A percentile compares a stretch with the other conserved stretches of the same genome.
Conservation (phyloP, 2,329 filamentous ascomycete species). For the Tolypocladium album region DNA sequence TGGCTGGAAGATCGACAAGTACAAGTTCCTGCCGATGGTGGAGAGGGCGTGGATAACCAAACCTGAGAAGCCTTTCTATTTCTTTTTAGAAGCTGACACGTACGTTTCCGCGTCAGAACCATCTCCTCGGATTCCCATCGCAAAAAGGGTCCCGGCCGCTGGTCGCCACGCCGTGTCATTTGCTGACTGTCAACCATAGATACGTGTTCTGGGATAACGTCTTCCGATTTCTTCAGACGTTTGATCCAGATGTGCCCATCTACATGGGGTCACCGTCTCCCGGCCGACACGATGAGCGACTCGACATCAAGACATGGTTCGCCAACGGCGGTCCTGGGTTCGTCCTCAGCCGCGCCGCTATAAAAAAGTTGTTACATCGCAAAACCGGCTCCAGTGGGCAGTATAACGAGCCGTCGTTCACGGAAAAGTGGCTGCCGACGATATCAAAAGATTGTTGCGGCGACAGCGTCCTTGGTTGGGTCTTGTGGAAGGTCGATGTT, state of each 20-base stretch:
- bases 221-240: background rate
- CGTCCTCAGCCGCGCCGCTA: background rate
- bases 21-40: conserved; percentile 29
- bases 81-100: conserved; percentile 47
- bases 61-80: conserved; percentile 40
- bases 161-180: too few relatives aligned
- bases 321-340: background rate
- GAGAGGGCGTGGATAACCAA: conserved; percentile 36
- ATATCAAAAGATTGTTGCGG: background rate
- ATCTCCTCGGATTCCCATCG: background rate
- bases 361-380: background rate
- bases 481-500: background rate
- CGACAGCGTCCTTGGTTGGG: background rate
- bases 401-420: background rate
- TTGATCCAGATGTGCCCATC: background rate
- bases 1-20: background rate
- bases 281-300: background rate
- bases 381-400: background rate
- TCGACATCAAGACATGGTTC: background rate
- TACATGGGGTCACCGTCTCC: background rate
- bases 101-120: conserved; percentile 15
- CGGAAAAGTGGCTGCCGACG: background rate
- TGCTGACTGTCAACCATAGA: background rate
- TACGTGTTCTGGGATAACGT: background rate
- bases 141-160: too few relatives aligned